Conservation (phyloP, 2,329 filamentous ascomycete species). For the Stachybotrys echinatus region DNA sequence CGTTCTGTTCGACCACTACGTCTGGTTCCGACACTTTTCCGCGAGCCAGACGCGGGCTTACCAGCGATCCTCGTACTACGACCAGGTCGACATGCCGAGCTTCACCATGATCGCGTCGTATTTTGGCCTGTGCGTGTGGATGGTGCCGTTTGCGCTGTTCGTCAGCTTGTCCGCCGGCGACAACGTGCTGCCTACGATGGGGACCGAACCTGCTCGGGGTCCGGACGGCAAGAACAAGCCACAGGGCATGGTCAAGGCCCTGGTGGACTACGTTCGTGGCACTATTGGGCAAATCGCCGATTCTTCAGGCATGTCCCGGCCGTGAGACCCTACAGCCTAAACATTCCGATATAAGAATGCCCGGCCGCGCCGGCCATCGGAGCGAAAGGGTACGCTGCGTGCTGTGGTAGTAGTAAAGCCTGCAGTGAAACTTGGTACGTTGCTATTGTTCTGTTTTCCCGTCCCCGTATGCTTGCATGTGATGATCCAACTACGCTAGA, state of each 20-base stretch:
- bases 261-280: slow-evolving; percentile 54
- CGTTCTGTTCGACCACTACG: slow-evolving; percentile 84
- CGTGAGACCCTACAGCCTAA: slow-evolving; percentile 4
- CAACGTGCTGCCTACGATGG: slow-evolving; percentile 91
- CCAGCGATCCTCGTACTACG: slow-evolving; percentile 56
- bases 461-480: slow-evolving; percentile 11
- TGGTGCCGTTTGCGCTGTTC: slow-evolving; percentile 92
- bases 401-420: too few relatives aligned
- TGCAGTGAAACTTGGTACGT: background rate
- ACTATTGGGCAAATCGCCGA: slow-evolving; percentile 42
- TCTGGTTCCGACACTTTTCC: slow-evolving; percentile 95
- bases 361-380: background rate
- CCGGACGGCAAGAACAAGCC: slow-evolving; percentile 44
- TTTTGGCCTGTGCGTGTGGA: slow-evolving; percentile 94
- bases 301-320: slow-evolving; percentile 14
- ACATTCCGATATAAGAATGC: background rate
- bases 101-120: slow-evolving; percentile 96
- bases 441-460: background rate
- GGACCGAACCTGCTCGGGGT: slow-evolving; percentile 51
- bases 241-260: slow-evolving; percentile 61
- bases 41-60: slow-evolving; percentile 52
- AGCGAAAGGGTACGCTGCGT: too few relatives aligned
- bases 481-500: slow-evolving; percentile 40
- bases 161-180: slow-evolving; percentile 91
- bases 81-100: slow-evolving; percentile 61